These are phyloP conservation scores for Scheffersomyces cryptocercus DNA, from an alignment of 1,139 yeast genomes.

Conservation along the genomic window DNA sequence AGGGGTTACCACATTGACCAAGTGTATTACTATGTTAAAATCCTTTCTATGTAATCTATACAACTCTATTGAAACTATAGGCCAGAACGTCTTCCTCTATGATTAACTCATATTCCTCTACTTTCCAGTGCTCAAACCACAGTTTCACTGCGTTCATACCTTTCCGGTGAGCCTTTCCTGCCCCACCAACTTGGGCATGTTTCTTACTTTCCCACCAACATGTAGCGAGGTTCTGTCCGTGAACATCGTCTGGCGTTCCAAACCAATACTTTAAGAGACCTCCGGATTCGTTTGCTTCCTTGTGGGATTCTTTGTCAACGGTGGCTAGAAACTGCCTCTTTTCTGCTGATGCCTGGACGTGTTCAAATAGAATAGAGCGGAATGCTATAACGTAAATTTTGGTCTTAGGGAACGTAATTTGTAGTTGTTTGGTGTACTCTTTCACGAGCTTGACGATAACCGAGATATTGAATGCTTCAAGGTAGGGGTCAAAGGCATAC, in stretches of 20 bases:
- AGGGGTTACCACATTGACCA: neutral
- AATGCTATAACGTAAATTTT: constrained; percentile 30
- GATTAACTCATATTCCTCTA: constrained; percentile 27
- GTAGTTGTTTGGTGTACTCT: constrained; percentile 13
- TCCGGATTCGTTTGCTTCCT: constrained; percentile 31
- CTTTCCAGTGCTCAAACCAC: constrained; percentile 34
- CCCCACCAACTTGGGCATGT: constrained; percentile 30
- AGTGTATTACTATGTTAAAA: neutral
- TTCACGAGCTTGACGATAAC: constrained; percentile 16
- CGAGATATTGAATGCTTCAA: constrained; percentile 24
- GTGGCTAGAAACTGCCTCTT: constrained; percentile 22
- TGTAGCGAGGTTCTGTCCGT: constrained; percentile 33
- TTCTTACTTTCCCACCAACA: constrained; percentile 32
- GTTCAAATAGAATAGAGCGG: constrained; percentile 24
- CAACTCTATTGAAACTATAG: constrained; percentile 7
- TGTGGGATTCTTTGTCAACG: constrained; percentile 28
- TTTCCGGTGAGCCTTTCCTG: constrained; percentile 27
- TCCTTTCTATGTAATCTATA: constrained; percentile 1
- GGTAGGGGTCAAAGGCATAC: constrained; percentile 24
- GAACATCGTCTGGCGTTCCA: constrained; percentile 27
- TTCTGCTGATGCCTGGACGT: constrained; percentile 20
- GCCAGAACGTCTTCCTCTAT: constrained; percentile 6
- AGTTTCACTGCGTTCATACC: constrained; percentile 26
- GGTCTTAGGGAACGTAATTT: constrained; percentile 15
- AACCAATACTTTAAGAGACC: constrained; percentile 36